Base-by-base conservation (phyloP, 2,329 filamentous ascomycete species). In the Ceratocystis variospora region DNA sequence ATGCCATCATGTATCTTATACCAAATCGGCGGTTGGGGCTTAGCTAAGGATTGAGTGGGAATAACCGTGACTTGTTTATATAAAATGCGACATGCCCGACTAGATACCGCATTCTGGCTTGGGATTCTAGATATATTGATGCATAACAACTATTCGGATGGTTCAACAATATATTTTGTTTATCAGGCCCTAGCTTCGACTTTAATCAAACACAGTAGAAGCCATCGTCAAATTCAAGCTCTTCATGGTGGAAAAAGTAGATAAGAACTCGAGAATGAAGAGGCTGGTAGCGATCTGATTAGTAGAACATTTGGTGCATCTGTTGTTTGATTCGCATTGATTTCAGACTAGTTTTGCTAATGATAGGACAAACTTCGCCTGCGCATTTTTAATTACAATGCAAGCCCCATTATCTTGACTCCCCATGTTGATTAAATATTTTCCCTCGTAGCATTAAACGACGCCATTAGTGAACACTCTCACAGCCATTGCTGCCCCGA, bases 1-100 rank as follows among this genome's bases (percentile, higher is more conserved):
- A 70, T 59, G 25, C n/a, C n/a, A 46, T 57, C 45, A 41, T 45
- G 25, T n/a, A 31, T 57, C 45, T 31, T 64, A 55, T 22, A 25
- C 15, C 22, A 25, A 55, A 15, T 25, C 50, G 15, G 17, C 19
- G 17, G 17, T 48, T 48, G 19, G 46, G 1, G 46, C 19, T 48
- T 2, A 4, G 19, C n/a, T n/a, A 15, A 7, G 46, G n/a, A 22
- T 22, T 25, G 25, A 17, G 33, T 19, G 33, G 45, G 8, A 45
- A 28, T 22, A 44, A 15, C 12, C 46, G 37, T 45, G 31, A 44
- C 37, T 15, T 41, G 10, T 41, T 41, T 15, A 41, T 41, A 41
- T 12, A 15, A 41, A 41, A 41, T 41, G 3, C 10, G 12, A 41
- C 37, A 41, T 15, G 37, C 3, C 12, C 10, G 12, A 37, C 10